These are phyloP conservation scores for Annona squamosa DNA, from an alignment of 164 flowering plant species.

Conservation along the genomic window DNA sequence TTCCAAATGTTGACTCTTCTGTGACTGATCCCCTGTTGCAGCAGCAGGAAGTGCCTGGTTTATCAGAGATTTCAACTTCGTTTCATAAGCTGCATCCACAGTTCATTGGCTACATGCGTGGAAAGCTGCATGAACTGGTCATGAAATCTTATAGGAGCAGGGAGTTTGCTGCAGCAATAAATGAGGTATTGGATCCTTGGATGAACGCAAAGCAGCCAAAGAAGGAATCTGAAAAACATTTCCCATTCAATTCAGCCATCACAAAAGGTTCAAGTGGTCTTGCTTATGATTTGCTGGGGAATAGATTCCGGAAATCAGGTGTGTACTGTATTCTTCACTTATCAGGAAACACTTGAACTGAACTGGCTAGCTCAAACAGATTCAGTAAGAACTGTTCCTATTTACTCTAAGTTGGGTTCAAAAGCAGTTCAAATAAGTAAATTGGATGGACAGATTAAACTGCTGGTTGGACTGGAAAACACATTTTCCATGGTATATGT, in stretches of 20 bases:
- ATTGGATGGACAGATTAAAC: too few species aligned
- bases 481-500: too few species aligned
- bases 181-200: conserved; percentile 97
- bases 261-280: conserved; percentile 10
- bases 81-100: conserved; percentile 82
- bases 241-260: conserved; percentile 19
- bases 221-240: conserved; percentile 60
- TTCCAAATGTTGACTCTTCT: conserved; percentile 21
- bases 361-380: too few species aligned
- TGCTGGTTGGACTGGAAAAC: too few species aligned
- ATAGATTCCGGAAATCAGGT: conserved; percentile 43
- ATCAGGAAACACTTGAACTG: too few species aligned
- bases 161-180: conserved; percentile 87
- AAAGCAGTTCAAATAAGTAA: too few species aligned
- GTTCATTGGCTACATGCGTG: conserved; percentile 81
- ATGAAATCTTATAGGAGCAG: conserved; percentile 94
- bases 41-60: conserved; percentile 13
- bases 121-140: conserved; percentile 89
- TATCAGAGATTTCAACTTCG: conserved; percentile 16
- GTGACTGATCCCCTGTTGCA: conserved; percentile 16
- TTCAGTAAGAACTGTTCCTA: too few species aligned
- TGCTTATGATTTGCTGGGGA: conserved; percentile 8
- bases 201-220: conserved; percentile 73
- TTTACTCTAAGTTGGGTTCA: too few species aligned
- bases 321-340: not conserved